Evolutionary conservation across 2,329 filamentous ascomycete species (phyloP).

Genomic region (Pseudocercospora pini-densiflorae): DNA sequence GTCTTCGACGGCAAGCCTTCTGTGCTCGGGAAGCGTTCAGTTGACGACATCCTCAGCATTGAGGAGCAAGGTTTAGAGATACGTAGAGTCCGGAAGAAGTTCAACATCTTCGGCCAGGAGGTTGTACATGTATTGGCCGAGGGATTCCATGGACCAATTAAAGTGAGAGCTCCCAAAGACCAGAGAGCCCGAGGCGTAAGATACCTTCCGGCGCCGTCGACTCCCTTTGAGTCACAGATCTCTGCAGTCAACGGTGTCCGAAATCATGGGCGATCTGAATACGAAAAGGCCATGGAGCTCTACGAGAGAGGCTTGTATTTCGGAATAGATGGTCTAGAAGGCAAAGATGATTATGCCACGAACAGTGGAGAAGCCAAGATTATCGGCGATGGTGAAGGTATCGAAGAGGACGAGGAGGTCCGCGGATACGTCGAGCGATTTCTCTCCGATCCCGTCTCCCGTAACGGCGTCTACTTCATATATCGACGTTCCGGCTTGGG

Average conservation of each 20-base stretch:
- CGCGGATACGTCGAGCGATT: background rate
- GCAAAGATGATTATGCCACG: background rate
- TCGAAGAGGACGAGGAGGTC: background rate
- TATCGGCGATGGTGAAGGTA: background rate
- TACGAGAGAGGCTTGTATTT: background rate
- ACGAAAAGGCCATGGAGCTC: background rate
- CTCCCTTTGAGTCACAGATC: background rate
- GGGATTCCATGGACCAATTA: background rate
- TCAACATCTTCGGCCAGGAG: background rate
- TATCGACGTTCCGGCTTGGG: background rate
- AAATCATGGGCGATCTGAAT: background rate
- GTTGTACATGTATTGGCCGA: background rate
- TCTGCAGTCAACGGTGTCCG: background rate
- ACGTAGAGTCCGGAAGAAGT: background rate
- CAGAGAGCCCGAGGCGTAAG: background rate
- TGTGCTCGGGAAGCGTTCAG: background rate
- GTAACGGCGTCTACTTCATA: background rate
- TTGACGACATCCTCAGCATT: background rate
- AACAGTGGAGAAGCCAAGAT: background rate
- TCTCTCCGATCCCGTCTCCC: background rate
- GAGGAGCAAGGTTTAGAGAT: background rate
- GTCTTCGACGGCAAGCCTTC: background rate
- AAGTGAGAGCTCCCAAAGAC: background rate
- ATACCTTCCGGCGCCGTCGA: background rate
- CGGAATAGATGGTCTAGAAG: background rate